phyloP scores from a whole-genome alignment of 441 rosid genomes.

The Sinapis alba region DNA sequence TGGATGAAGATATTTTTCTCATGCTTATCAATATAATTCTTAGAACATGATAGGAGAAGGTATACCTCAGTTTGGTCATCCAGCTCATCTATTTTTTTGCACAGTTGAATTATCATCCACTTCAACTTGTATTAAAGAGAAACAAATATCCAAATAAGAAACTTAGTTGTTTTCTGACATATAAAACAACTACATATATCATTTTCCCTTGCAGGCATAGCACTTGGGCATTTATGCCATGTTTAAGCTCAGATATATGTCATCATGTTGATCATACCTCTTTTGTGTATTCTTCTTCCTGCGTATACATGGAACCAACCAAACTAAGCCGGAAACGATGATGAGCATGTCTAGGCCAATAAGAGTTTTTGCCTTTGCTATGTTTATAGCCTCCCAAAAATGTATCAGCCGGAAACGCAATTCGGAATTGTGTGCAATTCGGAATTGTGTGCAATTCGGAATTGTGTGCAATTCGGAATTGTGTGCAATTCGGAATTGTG shows the following conservation, averaged over 20 bases:
- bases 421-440: too few species aligned
- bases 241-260: background rate
- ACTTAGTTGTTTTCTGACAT: background rate
- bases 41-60: background rate
- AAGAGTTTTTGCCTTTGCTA: too few species aligned
- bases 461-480: too few species aligned
- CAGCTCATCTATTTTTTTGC: constrained; percentile 50
- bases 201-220: background rate
- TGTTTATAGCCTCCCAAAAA: too few species aligned
- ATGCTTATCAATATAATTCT: background rate
- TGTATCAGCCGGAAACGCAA: too few species aligned
- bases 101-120: constrained; percentile 90
- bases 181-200: background rate
- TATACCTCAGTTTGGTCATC: constrained; percentile 64
- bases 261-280: constrained; percentile 53
- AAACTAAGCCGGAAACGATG: too few species aligned
- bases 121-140: constrained; percentile 65
- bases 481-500: too few species aligned
- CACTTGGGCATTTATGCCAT: background rate
- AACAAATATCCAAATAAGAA: background rate
- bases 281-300: constrained; percentile 87
- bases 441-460: too few species aligned
- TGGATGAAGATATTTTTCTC: constrained; percentile 2
- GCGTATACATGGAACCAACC: constrained; percentile 94
- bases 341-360: too few species aligned